phyloP scores from a whole-genome alignment of 192 early-diverging fungal species.

The Gonapodya prolifera region DNA sequence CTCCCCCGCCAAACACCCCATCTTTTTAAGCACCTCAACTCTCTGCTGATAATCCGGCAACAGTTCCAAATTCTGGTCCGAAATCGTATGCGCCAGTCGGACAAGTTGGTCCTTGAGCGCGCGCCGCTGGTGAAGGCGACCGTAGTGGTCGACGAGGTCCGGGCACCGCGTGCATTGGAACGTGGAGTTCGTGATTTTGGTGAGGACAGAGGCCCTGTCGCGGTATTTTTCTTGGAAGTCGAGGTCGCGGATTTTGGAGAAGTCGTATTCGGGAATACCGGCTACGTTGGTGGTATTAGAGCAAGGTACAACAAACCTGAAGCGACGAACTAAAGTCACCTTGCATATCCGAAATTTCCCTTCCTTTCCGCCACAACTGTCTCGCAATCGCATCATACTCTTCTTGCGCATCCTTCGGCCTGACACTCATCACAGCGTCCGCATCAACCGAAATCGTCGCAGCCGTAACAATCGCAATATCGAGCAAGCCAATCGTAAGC shows the following conservation, averaged over 20 bases:
- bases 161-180: conserved; percentile 67
- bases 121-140: background rate
- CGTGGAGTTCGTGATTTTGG: conserved; percentile 30
- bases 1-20: conserved; percentile 72
- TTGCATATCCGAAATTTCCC: no score
- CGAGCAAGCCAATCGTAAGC: no score
- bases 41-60: conserved; percentile 87
- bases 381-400: no score
- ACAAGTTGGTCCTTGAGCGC: conserved; percentile 46
- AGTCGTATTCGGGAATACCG: conserved; percentile 52
- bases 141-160: conserved; percentile 54
- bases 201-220: conserved; percentile 40
- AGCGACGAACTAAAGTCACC: no score
- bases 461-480: no score
- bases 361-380: no score
- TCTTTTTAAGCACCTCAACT: conserved; percentile 64
- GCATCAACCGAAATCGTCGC: no score
- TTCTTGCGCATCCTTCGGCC: no score
- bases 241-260: conserved; percentile 70
- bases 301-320: no score
- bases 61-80: conserved; percentile 84
- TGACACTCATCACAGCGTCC: no score
- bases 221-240: conserved; percentile 68
- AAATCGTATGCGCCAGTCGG: conserved; percentile 62
- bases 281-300: background rate